phyloP scores from a whole-genome alignment of 1,139 yeast species.

The Geotrichum bryndzae region DNA sequence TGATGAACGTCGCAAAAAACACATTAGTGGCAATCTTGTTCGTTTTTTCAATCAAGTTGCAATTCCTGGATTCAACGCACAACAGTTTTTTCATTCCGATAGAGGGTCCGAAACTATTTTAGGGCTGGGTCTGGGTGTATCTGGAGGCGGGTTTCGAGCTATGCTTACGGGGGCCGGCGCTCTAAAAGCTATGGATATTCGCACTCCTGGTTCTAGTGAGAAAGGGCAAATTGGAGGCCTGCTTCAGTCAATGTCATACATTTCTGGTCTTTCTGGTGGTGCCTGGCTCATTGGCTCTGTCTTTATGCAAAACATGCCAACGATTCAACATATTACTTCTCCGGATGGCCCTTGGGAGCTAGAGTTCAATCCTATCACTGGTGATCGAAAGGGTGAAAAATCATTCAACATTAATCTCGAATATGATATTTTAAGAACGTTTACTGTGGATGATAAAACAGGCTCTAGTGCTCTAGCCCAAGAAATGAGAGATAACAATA shows the following conservation, averaged over 20 bases:
- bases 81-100: slow-evolving; percentile 2
- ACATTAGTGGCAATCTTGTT: neutral
- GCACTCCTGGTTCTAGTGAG: slow-evolving; percentile 51
- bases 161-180: slow-evolving; percentile 79
- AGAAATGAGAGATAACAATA: slow-evolving; percentile 1
- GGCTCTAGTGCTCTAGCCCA: neutral
- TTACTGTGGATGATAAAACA: neutral
- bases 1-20: slow-evolving; percentile 9
- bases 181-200: slow-evolving; percentile 62
- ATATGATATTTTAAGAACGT: neutral
- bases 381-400: neutral
- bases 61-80: slow-evolving; percentile 12
- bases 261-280: slow-evolving; percentile 79
- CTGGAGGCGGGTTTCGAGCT: slow-evolving; percentile 84
- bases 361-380: slow-evolving; percentile 35
- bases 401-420: neutral
- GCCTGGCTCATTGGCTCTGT: slow-evolving; percentile 79
- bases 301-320: slow-evolving; percentile 75
- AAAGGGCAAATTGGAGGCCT: slow-evolving; percentile 71
- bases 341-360: slow-evolving; percentile 62
- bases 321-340: slow-evolving; percentile 51
- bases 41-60: slow-evolving; percentile 5
- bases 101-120: slow-evolving; percentile 4
- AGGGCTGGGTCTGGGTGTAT: slow-evolving; percentile 59
- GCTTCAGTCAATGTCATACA: slow-evolving; percentile 64